phyloP scores from a whole-genome alignment of 257 asterid genomes.

The Solanum bulbocastanum region DNA sequence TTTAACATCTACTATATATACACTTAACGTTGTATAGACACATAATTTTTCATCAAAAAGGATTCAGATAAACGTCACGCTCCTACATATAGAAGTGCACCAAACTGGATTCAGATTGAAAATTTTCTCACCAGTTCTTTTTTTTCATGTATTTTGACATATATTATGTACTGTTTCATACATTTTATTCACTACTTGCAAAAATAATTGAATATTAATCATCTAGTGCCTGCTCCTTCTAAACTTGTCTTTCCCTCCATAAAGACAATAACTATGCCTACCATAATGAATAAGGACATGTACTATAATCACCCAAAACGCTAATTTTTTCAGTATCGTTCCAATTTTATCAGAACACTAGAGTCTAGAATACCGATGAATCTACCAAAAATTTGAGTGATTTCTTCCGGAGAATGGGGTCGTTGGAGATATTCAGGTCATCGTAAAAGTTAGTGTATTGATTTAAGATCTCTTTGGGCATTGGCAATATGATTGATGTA shows the following conservation, averaged over 20 bases:
- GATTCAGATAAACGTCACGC: background rate
- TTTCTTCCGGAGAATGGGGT: background rate
- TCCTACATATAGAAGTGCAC: background rate
- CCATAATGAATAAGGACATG: background rate
- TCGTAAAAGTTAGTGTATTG: background rate
- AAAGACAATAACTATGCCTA: background rate
- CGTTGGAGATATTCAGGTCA: background rate
- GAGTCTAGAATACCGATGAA: background rate
- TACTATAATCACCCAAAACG: background rate
- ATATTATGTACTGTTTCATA: background rate
- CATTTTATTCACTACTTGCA: background rate
- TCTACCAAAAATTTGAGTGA: background rate
- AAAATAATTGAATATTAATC: background rate
- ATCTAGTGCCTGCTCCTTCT: background rate
- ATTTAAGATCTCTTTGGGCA: background rate
- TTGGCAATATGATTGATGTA: background rate
- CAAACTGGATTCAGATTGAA: background rate
- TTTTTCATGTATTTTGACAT: background rate
- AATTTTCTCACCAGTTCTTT: background rate
- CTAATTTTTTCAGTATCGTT: background rate
- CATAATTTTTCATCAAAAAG: background rate
- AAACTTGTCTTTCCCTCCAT: background rate
- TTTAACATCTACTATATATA: too few relatives aligned
- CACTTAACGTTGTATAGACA: background rate
- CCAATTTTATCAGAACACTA: background rate